phyloP scores from a whole-genome alignment of 495 filamentous ascomycete genomes.

The Umbilicaria muhlenbergii region DNA sequence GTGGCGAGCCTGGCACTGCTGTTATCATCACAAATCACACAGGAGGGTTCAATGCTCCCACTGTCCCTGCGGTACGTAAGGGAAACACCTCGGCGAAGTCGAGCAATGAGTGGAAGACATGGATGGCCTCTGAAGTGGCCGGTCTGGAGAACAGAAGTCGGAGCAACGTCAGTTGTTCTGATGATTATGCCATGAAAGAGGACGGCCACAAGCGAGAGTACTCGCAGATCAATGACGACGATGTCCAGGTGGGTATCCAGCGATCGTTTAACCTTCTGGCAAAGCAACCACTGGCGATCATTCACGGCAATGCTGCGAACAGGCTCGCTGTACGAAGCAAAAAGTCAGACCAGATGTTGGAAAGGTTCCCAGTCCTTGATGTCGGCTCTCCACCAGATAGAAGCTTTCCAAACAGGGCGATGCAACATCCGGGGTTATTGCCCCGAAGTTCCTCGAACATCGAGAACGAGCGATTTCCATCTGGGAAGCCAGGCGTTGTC shows the following conservation, averaged over 20 bases:
- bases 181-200: not conserved
- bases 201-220: constrained; percentile 10
- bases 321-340: not conserved
- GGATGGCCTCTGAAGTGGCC: constrained; percentile 9
- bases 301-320: not conserved
- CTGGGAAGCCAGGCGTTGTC: too few species aligned
- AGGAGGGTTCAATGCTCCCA: too few species aligned
- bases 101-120: constrained; percentile 7
- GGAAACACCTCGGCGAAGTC: not conserved
- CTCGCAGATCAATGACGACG: constrained; percentile 7
- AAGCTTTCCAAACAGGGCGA: not conserved
- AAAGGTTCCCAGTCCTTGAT: constrained; percentile 2
- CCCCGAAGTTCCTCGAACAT: too few species aligned
- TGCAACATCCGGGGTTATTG: not conserved
- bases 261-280: not conserved
- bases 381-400: not conserved
- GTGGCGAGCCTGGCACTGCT: constrained; percentile 8
- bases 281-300: constrained; percentile 4
- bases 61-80: too few species aligned
- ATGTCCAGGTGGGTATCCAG: constrained; percentile 3
- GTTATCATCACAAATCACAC: constrained; percentile 1
- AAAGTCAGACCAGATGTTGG: not conserved
- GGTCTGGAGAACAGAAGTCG: constrained; percentile 1
- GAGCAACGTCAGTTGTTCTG: not conserved
- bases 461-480: too few species aligned